Base-by-base conservation (phyloP, 106 monocot species). In the Acorus gramineus region DNA sequence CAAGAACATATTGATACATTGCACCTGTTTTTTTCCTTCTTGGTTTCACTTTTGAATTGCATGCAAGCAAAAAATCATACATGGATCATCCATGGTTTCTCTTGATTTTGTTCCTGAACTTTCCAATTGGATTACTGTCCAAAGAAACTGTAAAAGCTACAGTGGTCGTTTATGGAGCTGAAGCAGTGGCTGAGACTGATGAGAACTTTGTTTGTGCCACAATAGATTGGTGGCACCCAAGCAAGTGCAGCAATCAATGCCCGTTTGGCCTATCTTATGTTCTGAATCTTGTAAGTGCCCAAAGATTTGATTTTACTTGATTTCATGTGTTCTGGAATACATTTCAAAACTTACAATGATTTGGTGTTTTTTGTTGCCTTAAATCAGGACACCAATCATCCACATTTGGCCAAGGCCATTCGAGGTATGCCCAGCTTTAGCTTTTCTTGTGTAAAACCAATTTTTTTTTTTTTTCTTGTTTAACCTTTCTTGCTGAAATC, bases 161-260 rank as follows among this genome's bases (percentile, higher is more conserved):
- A 0, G 57, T 86, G 1, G 67, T 28, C 2, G 69, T 86, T 1
- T 55, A 57, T 9, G 70, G 69, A 5, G 53, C 53, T 5, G 62
- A 71, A 6, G 43, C 66, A n/a, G 65, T 78, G 8, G 79, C 79
- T 0, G 14, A 61, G 2, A 79, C 82, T 3, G 76, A 86, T n/a
- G 75, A 68, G 2, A 73, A 64, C 54, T 82, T 82, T 12, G 57
- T 86, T 9, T 86, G 82, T 47, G 73, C 75, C 4, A 82, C 82
- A 7, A 2, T 86, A 2, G 86, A 86, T 59, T 86, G 86, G 86
- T 86, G 86, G 86, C 82, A 82, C 1, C 59, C 62, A 6, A 70
- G 79, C 11, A 86, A 86, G 67, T 86, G 82, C 60, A 68, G 82
- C 69, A 82, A 86, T 49, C 46, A 53, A 68, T 86, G 86, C 63